phyloP scores from a whole-genome alignment of 2,329 filamentous ascomycete species.

The Cryphonectria japonica region DNA sequence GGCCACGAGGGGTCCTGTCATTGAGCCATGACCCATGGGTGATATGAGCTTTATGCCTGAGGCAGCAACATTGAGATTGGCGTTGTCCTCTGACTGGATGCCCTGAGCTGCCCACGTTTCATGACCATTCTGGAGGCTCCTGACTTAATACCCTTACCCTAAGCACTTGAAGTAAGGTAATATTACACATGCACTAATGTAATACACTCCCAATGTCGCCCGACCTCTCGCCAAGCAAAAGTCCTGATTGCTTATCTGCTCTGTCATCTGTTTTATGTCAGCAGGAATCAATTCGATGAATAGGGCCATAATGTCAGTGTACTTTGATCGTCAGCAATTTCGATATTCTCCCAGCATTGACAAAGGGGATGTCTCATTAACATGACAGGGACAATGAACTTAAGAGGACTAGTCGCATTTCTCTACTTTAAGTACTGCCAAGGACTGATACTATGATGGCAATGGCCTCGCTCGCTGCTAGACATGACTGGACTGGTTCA shows the following conservation, averaged over 20 bases:
- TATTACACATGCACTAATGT: too few species aligned
- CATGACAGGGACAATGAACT: neutral
- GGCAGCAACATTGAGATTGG: neutral
- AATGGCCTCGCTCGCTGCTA: neutral
- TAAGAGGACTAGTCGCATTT: neutral
- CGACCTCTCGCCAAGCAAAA: too few species aligned
- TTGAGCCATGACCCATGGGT: neutral
- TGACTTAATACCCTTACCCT: neutral
- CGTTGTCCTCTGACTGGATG: constrained; percentile 4
- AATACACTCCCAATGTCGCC: too few species aligned
- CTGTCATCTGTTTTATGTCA: neutral
- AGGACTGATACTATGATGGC: neutral
- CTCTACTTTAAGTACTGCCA: neutral
- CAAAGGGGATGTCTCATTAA: neutral
- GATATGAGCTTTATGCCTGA: neutral
- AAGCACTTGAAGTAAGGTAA: neutral
- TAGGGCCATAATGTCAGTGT: neutral
- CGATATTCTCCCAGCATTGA: neutral
- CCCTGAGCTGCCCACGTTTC: neutral
- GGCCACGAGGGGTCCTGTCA: constrained; percentile 13
- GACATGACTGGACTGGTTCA: neutral
- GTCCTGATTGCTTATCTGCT: neutral
- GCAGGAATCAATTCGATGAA: neutral
- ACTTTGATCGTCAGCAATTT: neutral
- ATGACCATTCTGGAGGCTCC: neutral